Evolutionary conservation across 768 basidiomycete species (phyloP), one percentile per base, ranked within the genome.

Genomic region (Agaricus subrufescens): DNA sequence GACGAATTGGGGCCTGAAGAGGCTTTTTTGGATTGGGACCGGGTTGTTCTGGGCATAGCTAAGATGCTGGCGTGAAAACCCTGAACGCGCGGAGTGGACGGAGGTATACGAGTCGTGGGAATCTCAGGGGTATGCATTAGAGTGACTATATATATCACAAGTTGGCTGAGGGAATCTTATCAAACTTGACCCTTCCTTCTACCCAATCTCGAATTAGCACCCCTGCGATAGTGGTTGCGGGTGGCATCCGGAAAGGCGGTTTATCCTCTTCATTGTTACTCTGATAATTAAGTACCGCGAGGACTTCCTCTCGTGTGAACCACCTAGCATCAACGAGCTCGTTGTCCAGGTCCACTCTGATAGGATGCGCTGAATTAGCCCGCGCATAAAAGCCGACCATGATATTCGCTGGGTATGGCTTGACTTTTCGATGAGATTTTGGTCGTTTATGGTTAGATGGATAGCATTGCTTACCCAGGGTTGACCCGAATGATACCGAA

Each of bases 251-350:
- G 71, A 94, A 86, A 7, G 82, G 73, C 3, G 82, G 78, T 46
- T 79, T 80, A 27, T 70, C 73, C 27, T 54, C 57, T 46, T 75
- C 73, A 65, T 79, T 80, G 57, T 81, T 82, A 6, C 85, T 86
- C 2, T 11, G 34, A 62, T 86, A 79, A n/a, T 72, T 68, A 19
- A 97, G 73, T 5, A 93, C 82, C 0, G 75, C 70, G 5, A 80
- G 69, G 34, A 98, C 76, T 62, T 93, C 85, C 15, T 81, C 80
- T 3, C 89, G 84, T 10, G 86, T 85, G 71, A 85, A 97, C 92
- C 92, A 99, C 45, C 80, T 81, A 1, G 94, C 94, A 65, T 98
- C 92, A 65, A 86, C 86, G n/a, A 99, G 81, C 73, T 99, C 96
- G 61, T 96, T 96, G 66, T 98, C 96, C 2, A 99, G 80, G 67